Evolutionary conservation across 805 yeast species (phyloP).

Genomic region (Wickerhamomyces alni): DNA sequence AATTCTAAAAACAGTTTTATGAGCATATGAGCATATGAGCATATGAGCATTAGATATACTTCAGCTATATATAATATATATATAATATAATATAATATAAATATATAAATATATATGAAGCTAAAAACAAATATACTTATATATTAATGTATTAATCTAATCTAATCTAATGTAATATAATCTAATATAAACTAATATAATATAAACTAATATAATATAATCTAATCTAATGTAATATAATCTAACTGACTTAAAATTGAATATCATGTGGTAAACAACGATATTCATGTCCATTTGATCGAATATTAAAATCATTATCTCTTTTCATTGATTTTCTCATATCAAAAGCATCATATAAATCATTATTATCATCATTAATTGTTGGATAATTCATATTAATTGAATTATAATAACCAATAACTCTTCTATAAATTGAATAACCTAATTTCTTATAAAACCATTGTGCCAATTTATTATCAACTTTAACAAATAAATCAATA

Average conservation of each 20-base stretch:
- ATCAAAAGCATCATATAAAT: slow-evolving; percentile 81
- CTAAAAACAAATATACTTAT: too few species aligned
- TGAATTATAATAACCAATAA: slow-evolving; percentile 83
- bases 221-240: too few species aligned
- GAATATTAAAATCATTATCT: slow-evolving; percentile 46
- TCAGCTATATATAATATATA: too few species aligned
- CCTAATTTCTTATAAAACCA: slow-evolving; percentile 83
- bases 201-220: too few species aligned
- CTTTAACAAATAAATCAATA: slow-evolving; percentile 87
- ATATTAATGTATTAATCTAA: too few species aligned
- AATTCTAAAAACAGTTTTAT: too few species aligned
- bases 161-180: too few species aligned
- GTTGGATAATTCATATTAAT: slow-evolving; percentile 37
- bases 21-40: too few species aligned
- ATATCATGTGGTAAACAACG: slow-evolving; percentile 65
- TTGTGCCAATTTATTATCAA: slow-evolving; percentile 75
- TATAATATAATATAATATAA: too few species aligned
- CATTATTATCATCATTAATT: slow-evolving; percentile 42
- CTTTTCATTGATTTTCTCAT: slow-evolving; percentile 65
- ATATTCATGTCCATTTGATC: slow-evolving; percentile 55
- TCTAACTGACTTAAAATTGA: slow-evolving; percentile 37
- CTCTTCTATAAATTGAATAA: slow-evolving; percentile 78
- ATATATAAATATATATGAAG: too few species aligned
- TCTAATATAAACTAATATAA: too few species aligned
- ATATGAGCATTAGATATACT: too few species aligned